Percentiles rank a stretch among this genome's conserved stretches.
Conservation (phyloP, 1,284 basidiomycete genomes). For the Boletus sp. region DNA sequence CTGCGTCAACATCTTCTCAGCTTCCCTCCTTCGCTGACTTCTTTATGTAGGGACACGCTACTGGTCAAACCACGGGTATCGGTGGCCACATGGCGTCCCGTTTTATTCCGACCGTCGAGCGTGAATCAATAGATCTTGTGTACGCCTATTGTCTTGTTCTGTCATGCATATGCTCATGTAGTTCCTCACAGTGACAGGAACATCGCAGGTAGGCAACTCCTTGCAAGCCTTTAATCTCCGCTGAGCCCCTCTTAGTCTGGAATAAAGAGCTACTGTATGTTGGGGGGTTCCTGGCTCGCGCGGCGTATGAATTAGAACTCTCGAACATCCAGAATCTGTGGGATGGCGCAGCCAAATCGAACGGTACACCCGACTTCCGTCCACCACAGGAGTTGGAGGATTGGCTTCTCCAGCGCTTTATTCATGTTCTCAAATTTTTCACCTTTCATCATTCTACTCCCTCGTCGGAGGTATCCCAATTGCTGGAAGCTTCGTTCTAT, state of each 20-base stretch:
- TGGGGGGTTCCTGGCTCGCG: slow-evolving; percentile 3
- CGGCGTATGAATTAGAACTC: slow-evolving; percentile 2
- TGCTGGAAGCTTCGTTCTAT: slow-evolving; percentile 84
- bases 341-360: slow-evolving; percentile 43
- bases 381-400: slow-evolving; percentile 42
- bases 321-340: slow-evolving; percentile 49
- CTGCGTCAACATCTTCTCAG: slow-evolving; percentile 20
- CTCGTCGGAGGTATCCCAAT: slow-evolving; percentile 75
- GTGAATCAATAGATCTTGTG: slow-evolving; percentile 89
- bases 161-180: neutral
- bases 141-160: slow-evolving; percentile 29
- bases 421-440: slow-evolving; percentile 89
- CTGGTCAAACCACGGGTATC: slow-evolving; percentile 88
- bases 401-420: slow-evolving; percentile 59
- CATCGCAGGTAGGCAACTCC: slow-evolving; percentile 52
- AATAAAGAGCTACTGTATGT: slow-evolving; percentile 5
- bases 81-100: slow-evolving; percentile 86
- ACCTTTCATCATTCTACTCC: slow-evolving; percentile 86
- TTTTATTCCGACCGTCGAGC: slow-evolving; percentile 95
- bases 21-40: neutral
- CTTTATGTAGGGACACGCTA: slow-evolving; percentile 60
- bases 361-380: slow-evolving; percentile 17
- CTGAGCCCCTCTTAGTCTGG: slow-evolving; percentile 6
- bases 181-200: slow-evolving; percentile 50
- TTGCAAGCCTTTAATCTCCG: neutral